Evolutionary conservation across 176 grass and related monocot genomes (phyloP).

Genomic region (Luzula sylvatica): DNA sequence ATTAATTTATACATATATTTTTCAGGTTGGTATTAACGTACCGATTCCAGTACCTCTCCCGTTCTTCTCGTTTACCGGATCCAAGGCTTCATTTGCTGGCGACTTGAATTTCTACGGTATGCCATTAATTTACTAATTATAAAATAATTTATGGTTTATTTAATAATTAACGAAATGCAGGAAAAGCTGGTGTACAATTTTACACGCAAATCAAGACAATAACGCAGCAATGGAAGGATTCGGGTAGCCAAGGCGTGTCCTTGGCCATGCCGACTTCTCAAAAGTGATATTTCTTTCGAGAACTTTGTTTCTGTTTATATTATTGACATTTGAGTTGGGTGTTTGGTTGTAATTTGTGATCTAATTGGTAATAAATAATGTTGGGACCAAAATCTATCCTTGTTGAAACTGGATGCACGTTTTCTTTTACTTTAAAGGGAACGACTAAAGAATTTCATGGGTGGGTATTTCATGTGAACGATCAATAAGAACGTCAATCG

Average conservation of each 20-base stretch:
- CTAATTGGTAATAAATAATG: no score
- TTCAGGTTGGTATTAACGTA: slow-evolving; percentile 93
- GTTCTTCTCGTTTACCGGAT: slow-evolving; percentile 91
- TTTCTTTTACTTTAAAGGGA: no score
- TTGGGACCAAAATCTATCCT: no score
- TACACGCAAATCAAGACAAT: slow-evolving; percentile 94
- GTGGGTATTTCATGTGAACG: no score
- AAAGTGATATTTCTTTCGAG: slow-evolving; percentile 33
- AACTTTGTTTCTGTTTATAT: no score
- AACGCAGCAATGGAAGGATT: slow-evolving; percentile 89
- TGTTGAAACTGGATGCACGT: no score
- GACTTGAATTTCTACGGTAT: slow-evolving; percentile 95
- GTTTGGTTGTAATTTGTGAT: no score
- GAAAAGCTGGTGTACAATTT: slow-evolving; percentile 91
- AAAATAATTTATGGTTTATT: no score
- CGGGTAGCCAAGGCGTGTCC: slow-evolving; percentile 42
- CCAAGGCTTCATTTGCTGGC: slow-evolving; percentile 90
- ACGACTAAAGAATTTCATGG: no score
- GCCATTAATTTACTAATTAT: not conserved
- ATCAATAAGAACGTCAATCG: no score
- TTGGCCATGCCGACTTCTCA: slow-evolving; percentile 91
- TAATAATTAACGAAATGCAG: slow-evolving; percentile 29
- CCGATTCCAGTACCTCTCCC: slow-evolving; percentile 90
- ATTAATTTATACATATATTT: not conserved
- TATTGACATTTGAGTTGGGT: no score